Conservation (phyloP, 495 filamentous ascomycete genomes). For the Aspergillus wentii region DNA sequence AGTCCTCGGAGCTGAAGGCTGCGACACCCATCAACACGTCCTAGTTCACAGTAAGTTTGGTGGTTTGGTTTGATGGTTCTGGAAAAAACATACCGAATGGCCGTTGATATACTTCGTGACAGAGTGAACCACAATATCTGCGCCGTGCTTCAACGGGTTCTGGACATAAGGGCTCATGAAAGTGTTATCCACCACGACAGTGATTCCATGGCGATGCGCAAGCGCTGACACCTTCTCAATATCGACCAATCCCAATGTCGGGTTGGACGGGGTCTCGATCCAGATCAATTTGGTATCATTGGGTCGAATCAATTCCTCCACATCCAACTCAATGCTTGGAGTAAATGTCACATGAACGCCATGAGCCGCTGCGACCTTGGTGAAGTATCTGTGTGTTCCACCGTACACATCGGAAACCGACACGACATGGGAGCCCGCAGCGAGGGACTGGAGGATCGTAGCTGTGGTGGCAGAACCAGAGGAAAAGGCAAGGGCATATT, state of each 20-base stretch:
- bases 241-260: conserved; percentile 86
- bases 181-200: conserved; percentile 98
- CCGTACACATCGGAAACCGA: conserved; percentile 97
- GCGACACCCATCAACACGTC: conserved; percentile 98
- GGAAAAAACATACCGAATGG: conserved; percentile 54
- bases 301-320: conserved; percentile 75
- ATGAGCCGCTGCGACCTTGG: conserved; percentile 91
- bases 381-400: conserved; percentile 98
- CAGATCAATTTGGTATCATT: conserved; percentile 87
- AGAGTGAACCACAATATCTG: conserved; percentile 96
- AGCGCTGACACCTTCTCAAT: conserved; percentile 76
- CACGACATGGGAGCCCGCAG: conserved; percentile 87
- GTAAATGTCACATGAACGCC: conserved; percentile 94
- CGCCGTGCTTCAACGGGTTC: conserved; percentile 90
- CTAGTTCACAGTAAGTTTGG: conserved; percentile 26
- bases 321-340: conserved; percentile 80
- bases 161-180: conserved; percentile 95
- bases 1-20: conserved; percentile 82
- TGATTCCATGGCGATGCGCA: conserved; percentile 82
- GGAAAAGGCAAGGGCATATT: conserved; percentile 89
- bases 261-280: conserved; percentile 96
- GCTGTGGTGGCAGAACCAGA: conserved; percentile 95
- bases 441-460: conserved; percentile 85
- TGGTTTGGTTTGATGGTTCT: no score
- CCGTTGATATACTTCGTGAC: conserved; percentile 99